phyloP scores from a whole-genome alignment of 164 flowering plant species.

The Litsea cubeba region DNA sequence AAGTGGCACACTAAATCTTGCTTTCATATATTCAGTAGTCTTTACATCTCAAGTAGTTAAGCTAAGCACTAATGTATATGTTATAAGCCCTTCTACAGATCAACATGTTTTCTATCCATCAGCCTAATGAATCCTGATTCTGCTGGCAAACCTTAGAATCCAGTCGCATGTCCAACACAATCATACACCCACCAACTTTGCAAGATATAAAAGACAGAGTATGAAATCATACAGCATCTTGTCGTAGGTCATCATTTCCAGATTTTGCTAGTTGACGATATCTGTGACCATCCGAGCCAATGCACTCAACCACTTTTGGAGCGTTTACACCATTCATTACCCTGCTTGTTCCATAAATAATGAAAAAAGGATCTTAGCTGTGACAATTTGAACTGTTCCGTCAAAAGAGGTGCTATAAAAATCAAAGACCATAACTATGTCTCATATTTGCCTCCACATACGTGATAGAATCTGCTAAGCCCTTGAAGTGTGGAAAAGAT shows the following conservation, averaged over 20 bases:
- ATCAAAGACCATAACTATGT: background rate
- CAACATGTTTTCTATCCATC: background rate
- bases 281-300: slow-evolving; percentile 84
- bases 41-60: background rate
- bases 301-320: slow-evolving; percentile 92
- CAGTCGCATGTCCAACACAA: background rate
- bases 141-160: background rate
- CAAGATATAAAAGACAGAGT: background rate
- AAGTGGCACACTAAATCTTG: background rate
- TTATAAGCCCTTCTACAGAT: background rate
- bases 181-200: background rate
- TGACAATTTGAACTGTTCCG: background rate
- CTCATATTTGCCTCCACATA: slow-evolving; percentile 29
- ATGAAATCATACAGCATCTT: slow-evolving; percentile 79
- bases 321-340: slow-evolving; percentile 99
- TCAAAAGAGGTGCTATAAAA: background rate
- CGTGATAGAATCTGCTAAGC: slow-evolving; percentile 80
- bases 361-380: background rate
- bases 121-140: background rate
- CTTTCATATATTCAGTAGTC: background rate
- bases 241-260: slow-evolving; percentile 99
- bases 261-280: slow-evolving; percentile 99
- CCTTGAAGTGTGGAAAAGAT: slow-evolving; percentile 85
- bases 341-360: slow-evolving; percentile 38
- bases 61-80: background rate